Base-by-base conservation (phyloP, 345 rosid genomes). In the Carallia pectinifolia region DNA sequence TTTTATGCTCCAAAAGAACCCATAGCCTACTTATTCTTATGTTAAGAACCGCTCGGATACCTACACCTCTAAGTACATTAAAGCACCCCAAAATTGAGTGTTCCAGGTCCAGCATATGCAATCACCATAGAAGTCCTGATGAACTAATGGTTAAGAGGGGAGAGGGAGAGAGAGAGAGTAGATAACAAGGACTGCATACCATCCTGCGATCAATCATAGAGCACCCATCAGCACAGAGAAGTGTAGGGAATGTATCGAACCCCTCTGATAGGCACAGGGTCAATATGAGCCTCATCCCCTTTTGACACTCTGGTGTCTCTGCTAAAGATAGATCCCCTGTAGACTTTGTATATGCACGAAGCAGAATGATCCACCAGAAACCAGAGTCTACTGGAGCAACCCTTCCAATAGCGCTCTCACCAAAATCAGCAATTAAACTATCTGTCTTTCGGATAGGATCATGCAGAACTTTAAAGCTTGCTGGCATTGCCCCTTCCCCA, bases 351-450 rank as follows among this genome's bases (percentile, higher is more conserved):
- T 90, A 90, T 17, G 97, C 91, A 56, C 97, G 88, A 39, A 90
- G 90, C 68, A 90, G 86, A 73, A 90, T 90, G 70, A 90, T 88
- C 97, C 97, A 90, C 97, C 94, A 90, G 77, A 90, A 90, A 48
- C 97, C 92, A 56, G 92, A 90, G 72, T 90, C 92, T 23, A 90
- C 92, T 1, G 97, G 92, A 58, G 97, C 97, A 70, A 90, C 97
- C 48, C 97, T 83, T 71, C 94, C 97, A 53, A 90, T 90, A 27
- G 97, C 94, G 61, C 86, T 87, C 84, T 87, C 97, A 48, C 94
- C 94, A 72, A 88, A 90, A 73, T 90, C 97, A 65, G 92, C 97
- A 16, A 88, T 53, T 61, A 90, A 77, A 13, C 89, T 76, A 53
- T 91, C 97, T 0, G 82, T 79, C 73, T 83, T 84, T 6, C 96